A percentile compares a stretch with the other conserved stretches of the same genome.
These are phyloP conservation scores for Schrenkiella parvula DNA, from an alignment of 345 rosid genomes.

Conservation along the genomic window DNA sequence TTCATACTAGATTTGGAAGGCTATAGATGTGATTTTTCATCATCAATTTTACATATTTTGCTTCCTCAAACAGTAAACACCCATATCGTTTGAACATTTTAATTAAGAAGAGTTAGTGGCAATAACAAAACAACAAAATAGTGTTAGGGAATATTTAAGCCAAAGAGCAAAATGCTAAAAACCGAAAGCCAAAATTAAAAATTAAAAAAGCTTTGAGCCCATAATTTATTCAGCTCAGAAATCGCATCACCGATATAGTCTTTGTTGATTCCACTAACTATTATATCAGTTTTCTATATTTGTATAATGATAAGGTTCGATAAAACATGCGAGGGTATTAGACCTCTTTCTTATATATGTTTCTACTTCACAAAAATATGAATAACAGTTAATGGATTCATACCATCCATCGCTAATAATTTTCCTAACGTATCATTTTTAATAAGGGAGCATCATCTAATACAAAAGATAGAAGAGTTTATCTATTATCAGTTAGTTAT, in stretches of 20 bases:
- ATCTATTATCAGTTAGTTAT: not conserved
- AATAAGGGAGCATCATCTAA: not conserved
- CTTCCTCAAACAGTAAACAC: not conserved
- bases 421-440: not conserved
- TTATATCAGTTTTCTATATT: conserved; percentile 5
- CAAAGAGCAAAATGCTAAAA: conserved; percentile 12
- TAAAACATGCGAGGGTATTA: conserved; percentile 7
- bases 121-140: not conserved
- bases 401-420: not conserved
- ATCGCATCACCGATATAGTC: conserved; percentile 2
- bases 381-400: not conserved
- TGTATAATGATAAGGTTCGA: not conserved
- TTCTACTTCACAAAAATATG: not conserved
- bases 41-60: not conserved
- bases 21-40: not conserved
- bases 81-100: not conserved
- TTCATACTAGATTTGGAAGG: not conserved
- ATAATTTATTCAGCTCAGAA: conserved; percentile 15
- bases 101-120: conserved; percentile 15
- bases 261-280: conserved; percentile 19
- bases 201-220: not conserved
- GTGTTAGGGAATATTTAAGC: not conserved
- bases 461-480: not conserved
- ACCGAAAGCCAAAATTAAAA: conserved; percentile 15
- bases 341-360: not conserved